Evolutionary conservation across 2,329 filamentous ascomycete genomes (phyloP), one percentile per base, ranked within the genome.

Genomic region (Penicillium sp.): DNA sequence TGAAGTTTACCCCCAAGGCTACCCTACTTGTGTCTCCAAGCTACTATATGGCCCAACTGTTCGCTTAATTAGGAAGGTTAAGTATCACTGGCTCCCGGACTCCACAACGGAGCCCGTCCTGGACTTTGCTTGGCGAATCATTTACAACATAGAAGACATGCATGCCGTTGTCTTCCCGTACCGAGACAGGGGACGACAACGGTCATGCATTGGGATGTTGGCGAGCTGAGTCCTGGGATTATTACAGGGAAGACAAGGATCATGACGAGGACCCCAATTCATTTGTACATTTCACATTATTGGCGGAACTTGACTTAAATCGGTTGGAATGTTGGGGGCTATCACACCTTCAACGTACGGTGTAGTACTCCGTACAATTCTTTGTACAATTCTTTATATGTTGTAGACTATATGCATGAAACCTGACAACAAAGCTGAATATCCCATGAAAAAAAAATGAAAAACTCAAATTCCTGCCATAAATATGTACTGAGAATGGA

Each of bases 101-200:
- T n/a, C 51, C 53, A 49, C 51, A 34, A 48, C 29, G 44, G 38
- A 25, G 23, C 19, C 25, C 34, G 21, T 41, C 27, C 21, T 25
- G 16, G 25, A 23, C 29, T 45, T 45, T 44, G 16, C 46, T 55
- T 41, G 27, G 41, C 47, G n/a, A 40, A 55, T 54, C n/a, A 21
- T 34, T 40, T 3, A 23, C 23, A 23, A 23, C 4, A 5, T 23
- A 19, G 27, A 11, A 38, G 15, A 33, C 16, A 39, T 29, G 23
- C 34, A n/a, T 33, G 27, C 5, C 44, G 19, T 25, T 45, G 19
- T 9, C 39, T 41, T n/a, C 7, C 36, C 19, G 15, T 16, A 15
- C 25, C n/a, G 25, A 29, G 16, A 39, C 41, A 39, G 47, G 55
- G 38, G 34, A 50, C 34, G n/a, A n/a, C 44, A 52, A 58, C 58